A percentile compares a stretch with the other conserved stretches of the same genome.
These are phyloP conservation scores for Suillus subaureus DNA, from an alignment of 768 basidiomycete species.

Conservation along the genomic window DNA sequence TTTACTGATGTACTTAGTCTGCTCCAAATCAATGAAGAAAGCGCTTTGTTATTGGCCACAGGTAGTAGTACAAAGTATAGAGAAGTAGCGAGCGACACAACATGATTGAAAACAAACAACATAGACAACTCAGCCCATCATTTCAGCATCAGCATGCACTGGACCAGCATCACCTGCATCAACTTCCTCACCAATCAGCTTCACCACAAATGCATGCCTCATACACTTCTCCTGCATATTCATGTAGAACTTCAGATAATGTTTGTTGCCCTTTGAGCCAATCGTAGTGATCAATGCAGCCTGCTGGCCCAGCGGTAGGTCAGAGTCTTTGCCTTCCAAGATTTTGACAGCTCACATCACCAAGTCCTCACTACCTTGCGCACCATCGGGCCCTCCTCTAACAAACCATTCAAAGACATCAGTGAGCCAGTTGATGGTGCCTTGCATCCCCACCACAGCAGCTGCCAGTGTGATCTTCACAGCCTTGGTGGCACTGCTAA, in stretches of 20 bases:
- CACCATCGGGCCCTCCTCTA: background rate
- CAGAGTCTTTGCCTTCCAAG: background rate
- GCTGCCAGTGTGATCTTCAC: background rate
- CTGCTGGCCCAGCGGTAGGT: background rate
- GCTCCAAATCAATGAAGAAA: background rate
- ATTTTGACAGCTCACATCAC: background rate
- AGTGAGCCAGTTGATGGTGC: background rate
- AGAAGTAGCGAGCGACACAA: no score
- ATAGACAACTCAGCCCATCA: no score
- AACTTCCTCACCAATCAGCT: background rate
- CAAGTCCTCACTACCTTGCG: background rate
- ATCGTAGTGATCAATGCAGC: background rate
- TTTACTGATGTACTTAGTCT: no score
- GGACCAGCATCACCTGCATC: no score
- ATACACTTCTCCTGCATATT: background rate
- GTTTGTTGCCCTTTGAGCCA: background rate
- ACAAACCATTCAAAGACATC: background rate
- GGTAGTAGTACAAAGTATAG: no score
- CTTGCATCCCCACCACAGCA: background rate
- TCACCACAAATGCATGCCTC: background rate
- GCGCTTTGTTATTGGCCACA: no score
- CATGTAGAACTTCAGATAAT: background rate
- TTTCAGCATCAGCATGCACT: no score
- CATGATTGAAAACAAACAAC: no score
- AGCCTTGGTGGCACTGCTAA: background rate